Percentiles rank a stretch among this genome's conserved stretches.
Conservation (phyloP, 1,284 basidiomycete genomes). For the Amylostereum areolatum region DNA sequence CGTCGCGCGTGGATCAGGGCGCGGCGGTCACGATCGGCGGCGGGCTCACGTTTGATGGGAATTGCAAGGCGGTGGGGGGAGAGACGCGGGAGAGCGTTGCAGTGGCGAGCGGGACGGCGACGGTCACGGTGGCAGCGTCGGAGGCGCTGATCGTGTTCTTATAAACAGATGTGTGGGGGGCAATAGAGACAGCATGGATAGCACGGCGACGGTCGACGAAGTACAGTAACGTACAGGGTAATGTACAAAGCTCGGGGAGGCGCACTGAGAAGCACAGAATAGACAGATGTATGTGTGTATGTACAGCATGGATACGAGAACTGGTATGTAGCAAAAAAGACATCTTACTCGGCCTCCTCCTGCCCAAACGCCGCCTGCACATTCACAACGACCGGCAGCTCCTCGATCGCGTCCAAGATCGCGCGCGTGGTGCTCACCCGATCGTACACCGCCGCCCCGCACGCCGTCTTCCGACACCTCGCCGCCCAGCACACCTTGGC, state of each 20-base stretch:
- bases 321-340: too few relatives aligned
- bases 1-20: conserved; percentile 27
- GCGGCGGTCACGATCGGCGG: conserved; percentile 34
- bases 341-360: too few relatives aligned
- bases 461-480: conserved; percentile 37
- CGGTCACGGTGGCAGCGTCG: conserved; percentile 28
- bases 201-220: too few relatives aligned
- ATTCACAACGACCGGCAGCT: conserved; percentile 37
- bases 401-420: conserved; percentile 46
- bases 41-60: conserved; percentile 23
- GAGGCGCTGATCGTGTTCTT: conserved; percentile 34
- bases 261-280: too few relatives aligned
- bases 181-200: too few relatives aligned
- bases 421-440: conserved; percentile 46
- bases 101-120: conserved; percentile 21
- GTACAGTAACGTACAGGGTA: too few relatives aligned
- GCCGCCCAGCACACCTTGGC: conserved; percentile 54
- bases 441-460: conserved; percentile 49
- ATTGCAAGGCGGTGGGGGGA: conserved; percentile 23
- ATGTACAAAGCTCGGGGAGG: too few relatives aligned
- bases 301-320: too few relatives aligned
- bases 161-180: conserved; percentile 9
- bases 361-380: neutral
- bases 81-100: conserved; percentile 23
- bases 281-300: too few relatives aligned